A percentile compares a stretch with the other conserved stretches of the same genome.
Evolutionary conservation across 148 eudicot genomes (phyloP).

Genomic region (Polygonum aviculare): DNA sequence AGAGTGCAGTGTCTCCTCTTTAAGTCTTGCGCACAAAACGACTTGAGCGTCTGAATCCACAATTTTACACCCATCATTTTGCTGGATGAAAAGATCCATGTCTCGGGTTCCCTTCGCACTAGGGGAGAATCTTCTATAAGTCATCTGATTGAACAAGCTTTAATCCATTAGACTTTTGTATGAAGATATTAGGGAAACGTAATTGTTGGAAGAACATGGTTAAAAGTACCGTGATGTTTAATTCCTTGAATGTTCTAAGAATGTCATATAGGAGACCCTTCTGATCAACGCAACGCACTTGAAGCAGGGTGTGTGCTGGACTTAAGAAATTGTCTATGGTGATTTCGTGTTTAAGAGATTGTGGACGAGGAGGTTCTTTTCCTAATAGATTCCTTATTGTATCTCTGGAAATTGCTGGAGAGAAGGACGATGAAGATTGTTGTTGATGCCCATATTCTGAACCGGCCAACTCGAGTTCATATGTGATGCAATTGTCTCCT

Average conservation of each 20-base stretch:
- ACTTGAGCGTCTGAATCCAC: slow-evolving; percentile 42
- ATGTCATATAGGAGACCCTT: slow-evolving; percentile 85
- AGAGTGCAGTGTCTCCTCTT: slow-evolving; percentile 75
- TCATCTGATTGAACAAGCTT: slow-evolving; percentile 31
- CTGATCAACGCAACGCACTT: slow-evolving; percentile 61
- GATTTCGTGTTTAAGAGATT: slow-evolving; percentile 62
- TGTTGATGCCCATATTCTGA: slow-evolving; percentile 44
- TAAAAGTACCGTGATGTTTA: slow-evolving; percentile 42
- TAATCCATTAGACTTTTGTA: background rate
- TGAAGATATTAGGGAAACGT: background rate
- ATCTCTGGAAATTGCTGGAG: slow-evolving; percentile 54
- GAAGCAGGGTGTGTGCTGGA: slow-evolving; percentile 72
- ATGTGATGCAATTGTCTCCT: slow-evolving; percentile 63
- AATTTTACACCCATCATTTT: slow-evolving; percentile 68
- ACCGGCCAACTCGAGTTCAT: slow-evolving; percentile 59
- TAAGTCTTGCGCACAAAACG: slow-evolving; percentile 43
- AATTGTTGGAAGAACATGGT: background rate
- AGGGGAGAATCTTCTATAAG: slow-evolving; percentile 51
- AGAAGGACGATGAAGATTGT: slow-evolving; percentile 30
- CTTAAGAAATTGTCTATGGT: slow-evolving; percentile 63
- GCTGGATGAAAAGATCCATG: slow-evolving; percentile 60
- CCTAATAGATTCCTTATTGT: slow-evolving; percentile 44
- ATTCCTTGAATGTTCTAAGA: slow-evolving; percentile 65
- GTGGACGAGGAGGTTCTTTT: slow-evolving; percentile 34
- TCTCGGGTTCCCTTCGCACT: slow-evolving; percentile 52